These are phyloP conservation scores for Fusarium nurragi DNA, from an alignment of 2,329 filamentous ascomycete genomes.

Conservation along the genomic window DNA sequence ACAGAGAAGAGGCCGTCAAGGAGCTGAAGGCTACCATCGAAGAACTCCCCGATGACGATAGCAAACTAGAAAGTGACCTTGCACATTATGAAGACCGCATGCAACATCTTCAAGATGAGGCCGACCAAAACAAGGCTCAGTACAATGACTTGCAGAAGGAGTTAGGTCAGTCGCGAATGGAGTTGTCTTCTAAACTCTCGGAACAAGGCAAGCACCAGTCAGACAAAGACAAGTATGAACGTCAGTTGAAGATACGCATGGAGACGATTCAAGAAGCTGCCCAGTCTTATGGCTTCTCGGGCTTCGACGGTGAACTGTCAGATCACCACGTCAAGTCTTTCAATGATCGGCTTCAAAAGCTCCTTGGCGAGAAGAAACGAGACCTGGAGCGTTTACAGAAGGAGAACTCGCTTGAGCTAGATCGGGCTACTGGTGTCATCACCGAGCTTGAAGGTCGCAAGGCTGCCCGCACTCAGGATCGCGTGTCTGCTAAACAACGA, in stretches of 20 bases:
- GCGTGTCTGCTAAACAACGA: slow-evolving; percentile 75
- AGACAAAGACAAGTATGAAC: slow-evolving; percentile 86
- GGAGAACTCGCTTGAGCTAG: slow-evolving; percentile 77
- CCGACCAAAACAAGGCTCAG: slow-evolving; percentile 68
- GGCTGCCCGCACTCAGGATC: slow-evolving; percentile 76
- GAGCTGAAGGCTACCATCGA: slow-evolving; percentile 78
- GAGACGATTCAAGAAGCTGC: slow-evolving; percentile 82
- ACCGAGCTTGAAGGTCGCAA: slow-evolving; percentile 79
- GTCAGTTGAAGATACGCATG: slow-evolving; percentile 76
- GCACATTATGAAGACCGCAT: slow-evolving; percentile 83
- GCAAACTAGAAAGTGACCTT: slow-evolving; percentile 75
- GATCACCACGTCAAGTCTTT: slow-evolving; percentile 80
- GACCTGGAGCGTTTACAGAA: slow-evolving; percentile 78
- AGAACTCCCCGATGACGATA: slow-evolving; percentile 81
- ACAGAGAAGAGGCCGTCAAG: slow-evolving; percentile 74
- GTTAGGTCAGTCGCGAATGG: slow-evolving; percentile 55
- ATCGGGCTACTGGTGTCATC: slow-evolving; percentile 75
- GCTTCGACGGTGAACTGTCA: slow-evolving; percentile 81
- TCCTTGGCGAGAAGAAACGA: slow-evolving; percentile 80
- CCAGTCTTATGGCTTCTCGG: slow-evolving; percentile 79
- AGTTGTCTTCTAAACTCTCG: slow-evolving; percentile 62
- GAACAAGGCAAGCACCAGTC: slow-evolving; percentile 84
- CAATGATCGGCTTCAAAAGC: slow-evolving; percentile 77
- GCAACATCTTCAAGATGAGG: slow-evolving; percentile 69
- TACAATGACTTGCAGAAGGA: slow-evolving; percentile 72